Percentiles rank a stretch among this genome's conserved stretches.
Evolutionary conservation across 2,329 filamentous ascomycete genomes (phyloP).

Genomic region (Ophiostoma himal-ulmi): DNA sequence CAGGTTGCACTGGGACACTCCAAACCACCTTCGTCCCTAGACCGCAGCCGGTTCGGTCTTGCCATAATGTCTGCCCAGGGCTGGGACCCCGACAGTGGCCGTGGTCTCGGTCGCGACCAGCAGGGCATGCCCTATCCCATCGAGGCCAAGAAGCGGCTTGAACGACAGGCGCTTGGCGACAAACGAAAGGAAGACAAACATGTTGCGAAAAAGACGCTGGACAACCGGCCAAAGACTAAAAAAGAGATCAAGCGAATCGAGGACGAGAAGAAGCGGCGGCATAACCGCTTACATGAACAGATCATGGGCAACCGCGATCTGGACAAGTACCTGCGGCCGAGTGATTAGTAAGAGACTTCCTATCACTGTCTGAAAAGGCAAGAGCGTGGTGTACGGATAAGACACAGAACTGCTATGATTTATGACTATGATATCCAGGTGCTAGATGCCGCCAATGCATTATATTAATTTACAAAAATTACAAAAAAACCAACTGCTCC

Average conservation of each 20-base stretch:
- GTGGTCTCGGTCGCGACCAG: conserved; percentile 64
- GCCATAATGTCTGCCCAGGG: conserved; percentile 60
- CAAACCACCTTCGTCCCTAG: conserved; percentile 65
- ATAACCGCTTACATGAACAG: conserved; percentile 59
- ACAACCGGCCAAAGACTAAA: conserved; percentile 37
- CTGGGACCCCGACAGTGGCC: conserved; percentile 67
- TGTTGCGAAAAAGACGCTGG: conserved; percentile 33
- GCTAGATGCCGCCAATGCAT: neutral
- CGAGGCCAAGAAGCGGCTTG: conserved; percentile 64
- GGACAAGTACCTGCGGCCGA: conserved; percentile 57
- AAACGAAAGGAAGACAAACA: neutral
- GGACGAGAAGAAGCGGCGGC: conserved; percentile 55
- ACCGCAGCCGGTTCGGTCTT: conserved; percentile 64
- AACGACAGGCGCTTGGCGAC: conserved; percentile 67
- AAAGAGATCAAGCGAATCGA: conserved; percentile 45
- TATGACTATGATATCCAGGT: neutral
- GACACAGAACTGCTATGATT: neutral
- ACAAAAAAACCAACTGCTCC: neutral
- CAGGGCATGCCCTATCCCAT: conserved; percentile 72
- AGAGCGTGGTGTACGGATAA: neutral
- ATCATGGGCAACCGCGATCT: conserved; percentile 73
- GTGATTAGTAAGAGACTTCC: neutral
- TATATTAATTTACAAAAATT: neutral
- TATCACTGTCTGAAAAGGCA: neutral
- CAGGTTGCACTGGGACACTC: conserved; percentile 64